Percentiles rank a stretch among this genome's conserved stretches.
Conservation (phyloP, 139 green algal species). For the Picochlorum sp. region DNA sequence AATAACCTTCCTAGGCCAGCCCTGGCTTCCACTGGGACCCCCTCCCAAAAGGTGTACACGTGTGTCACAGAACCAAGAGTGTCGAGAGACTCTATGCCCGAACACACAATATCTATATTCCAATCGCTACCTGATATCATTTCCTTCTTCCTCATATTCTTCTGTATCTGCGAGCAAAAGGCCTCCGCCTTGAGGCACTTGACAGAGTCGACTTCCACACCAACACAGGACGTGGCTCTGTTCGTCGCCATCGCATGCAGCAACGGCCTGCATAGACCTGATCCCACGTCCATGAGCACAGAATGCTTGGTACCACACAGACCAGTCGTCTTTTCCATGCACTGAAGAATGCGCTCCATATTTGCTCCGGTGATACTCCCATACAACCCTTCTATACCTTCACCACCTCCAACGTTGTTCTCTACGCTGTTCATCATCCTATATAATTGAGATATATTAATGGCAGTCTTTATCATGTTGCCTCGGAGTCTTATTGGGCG, state of each 20-base stretch:
- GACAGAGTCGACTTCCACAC: conserved; percentile 75
- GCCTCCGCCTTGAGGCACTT: conserved; percentile 76
- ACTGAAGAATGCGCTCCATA: conserved; percentile 67
- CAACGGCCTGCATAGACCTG: conserved; percentile 76
- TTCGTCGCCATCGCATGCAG: conserved; percentile 62
- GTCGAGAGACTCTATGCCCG: conserved; percentile 29
- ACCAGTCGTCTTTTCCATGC: conserved; percentile 47
- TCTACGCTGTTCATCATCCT: conserved; percentile 25
- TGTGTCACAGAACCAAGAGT: conserved; percentile 70
- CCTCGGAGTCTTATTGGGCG: too few species aligned
- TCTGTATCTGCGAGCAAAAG: conserved; percentile 47
- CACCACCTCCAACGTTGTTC: conserved; percentile 78
- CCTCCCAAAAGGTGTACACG: conserved; percentile 92
- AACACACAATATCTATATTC: not conserved
- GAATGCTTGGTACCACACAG: conserved; percentile 37
- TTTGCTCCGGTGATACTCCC: conserved; percentile 66
- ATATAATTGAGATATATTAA: too few species aligned
- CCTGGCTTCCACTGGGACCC: conserved; percentile 60
- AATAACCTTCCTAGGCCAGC: conserved; percentile 76
- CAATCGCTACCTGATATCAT: not conserved
- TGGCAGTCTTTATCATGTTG: too few species aligned
- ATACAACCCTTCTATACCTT: conserved; percentile 87
- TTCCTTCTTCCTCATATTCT: conserved; percentile 24
- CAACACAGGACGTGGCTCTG: conserved; percentile 36
- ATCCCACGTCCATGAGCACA: conserved; percentile 75